Evolutionary conservation across 2,329 filamentous ascomycete species (phyloP).

Genomic region (Cordyceps farinosa): DNA sequence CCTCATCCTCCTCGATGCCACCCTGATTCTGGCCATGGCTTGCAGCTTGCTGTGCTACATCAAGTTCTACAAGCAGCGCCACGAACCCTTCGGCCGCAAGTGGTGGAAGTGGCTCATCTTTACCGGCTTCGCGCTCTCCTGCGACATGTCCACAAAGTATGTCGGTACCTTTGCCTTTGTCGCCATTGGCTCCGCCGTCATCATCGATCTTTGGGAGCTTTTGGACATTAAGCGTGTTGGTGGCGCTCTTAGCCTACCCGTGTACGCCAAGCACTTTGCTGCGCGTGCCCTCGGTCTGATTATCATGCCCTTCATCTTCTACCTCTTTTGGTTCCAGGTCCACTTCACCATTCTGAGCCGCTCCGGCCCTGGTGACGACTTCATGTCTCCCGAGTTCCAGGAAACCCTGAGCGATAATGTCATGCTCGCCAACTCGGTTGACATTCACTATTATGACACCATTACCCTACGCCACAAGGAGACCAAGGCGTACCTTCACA

Average conservation of each 20-base stretch:
- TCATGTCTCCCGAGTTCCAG: conserved; percentile 98
- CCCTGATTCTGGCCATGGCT: conserved; percentile 92
- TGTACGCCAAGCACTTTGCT: conserved; percentile 85
- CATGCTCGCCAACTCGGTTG: conserved; percentile 82
- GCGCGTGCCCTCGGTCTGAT: conserved; percentile 85
- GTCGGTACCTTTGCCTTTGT: conserved; percentile 96
- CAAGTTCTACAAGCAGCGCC: conserved; percentile 94
- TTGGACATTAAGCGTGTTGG: conserved; percentile 82
- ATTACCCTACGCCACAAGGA: conserved; percentile 94
- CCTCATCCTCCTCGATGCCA: conserved; percentile 90
- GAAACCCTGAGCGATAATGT: conserved; percentile 93
- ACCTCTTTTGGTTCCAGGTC: conserved; percentile 99
- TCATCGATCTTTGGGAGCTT: conserved; percentile 93
- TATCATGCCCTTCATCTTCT: conserved; percentile 91
- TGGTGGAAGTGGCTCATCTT: conserved; percentile 99
- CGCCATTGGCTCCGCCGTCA: conserved; percentile 89
- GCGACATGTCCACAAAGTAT: conserved; percentile 98
- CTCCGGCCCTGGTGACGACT: conserved; percentile 94
- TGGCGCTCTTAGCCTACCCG: conserved; percentile 72
- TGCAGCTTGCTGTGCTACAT: conserved; percentile 92
- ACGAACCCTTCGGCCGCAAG: conserved; percentile 84
- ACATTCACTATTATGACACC: conserved; percentile 84
- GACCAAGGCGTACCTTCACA: conserved; percentile 94
- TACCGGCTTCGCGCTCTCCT: conserved; percentile 91
- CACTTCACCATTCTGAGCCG: conserved; percentile 86